Conservation (phyloP, 1,284 basidiomycete genomes). For the Pseudozyma flocculosa region DNA sequence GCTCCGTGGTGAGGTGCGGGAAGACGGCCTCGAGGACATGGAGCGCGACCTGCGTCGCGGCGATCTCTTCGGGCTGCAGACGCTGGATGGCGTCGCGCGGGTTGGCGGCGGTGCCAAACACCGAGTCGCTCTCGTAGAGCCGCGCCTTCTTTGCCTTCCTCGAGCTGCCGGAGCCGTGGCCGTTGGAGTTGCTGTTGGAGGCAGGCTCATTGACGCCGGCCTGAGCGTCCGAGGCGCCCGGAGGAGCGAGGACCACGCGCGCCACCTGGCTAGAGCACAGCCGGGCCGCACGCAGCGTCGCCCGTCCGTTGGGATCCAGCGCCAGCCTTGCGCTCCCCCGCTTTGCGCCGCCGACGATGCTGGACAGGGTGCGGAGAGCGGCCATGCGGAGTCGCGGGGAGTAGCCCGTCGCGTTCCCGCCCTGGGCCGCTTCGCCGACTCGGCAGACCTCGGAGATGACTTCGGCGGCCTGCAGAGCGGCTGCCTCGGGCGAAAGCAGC, state of each 20-base stretch:
- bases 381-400: conserved; percentile 4
- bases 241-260: conserved; percentile 3
- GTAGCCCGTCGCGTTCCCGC: conserved; percentile 6
- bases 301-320: conserved; percentile 31
- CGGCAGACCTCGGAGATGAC: conserved; percentile 25
- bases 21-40: conserved; percentile 23
- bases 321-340: conserved; percentile 13
- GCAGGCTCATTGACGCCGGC: neutral
- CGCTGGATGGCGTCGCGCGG: conserved; percentile 28
- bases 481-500: conserved; percentile 12
- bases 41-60: conserved; percentile 15
- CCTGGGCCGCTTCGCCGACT: conserved; percentile 14
- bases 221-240: neutral
- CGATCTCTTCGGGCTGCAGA: conserved; percentile 14
- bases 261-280: conserved; percentile 15
- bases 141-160: conserved; percentile 29
- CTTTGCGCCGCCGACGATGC: conserved; percentile 17
- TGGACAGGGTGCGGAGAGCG: conserved; percentile 19
- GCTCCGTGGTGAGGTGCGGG: conserved; percentile 16
- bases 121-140: conserved; percentile 40
- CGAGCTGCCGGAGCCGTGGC: neutral
- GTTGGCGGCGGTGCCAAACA: conserved; percentile 10
- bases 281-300: conserved; percentile 34
- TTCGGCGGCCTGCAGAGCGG: conserved; percentile 12
- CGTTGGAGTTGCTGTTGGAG: neutral